Evolutionary conservation across 345 rosid species (phyloP).

Genomic region (Moringa oleifera): DNA sequence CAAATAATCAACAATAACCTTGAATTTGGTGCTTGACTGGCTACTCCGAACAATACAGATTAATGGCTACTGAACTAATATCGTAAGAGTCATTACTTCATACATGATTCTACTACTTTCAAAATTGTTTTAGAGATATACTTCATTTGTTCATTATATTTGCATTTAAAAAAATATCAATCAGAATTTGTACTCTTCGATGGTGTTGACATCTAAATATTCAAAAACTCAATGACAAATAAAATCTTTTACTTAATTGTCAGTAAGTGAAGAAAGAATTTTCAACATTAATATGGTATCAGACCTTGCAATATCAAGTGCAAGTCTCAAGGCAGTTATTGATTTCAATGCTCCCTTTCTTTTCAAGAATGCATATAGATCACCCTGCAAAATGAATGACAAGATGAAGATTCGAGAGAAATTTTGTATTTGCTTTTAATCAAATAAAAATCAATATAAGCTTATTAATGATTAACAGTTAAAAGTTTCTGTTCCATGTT

Average conservation of each 20-base stretch:
- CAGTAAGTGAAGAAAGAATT: neutral
- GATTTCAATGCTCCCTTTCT: slow-evolving; percentile 58
- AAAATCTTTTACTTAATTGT: neutral
- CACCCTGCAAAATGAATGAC: slow-evolving; percentile 49
- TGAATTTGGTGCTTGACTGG: neutral
- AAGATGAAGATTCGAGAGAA: slow-evolving; percentile 3
- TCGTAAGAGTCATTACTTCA: neutral
- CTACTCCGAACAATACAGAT: neutral
- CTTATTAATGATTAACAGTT: neutral
- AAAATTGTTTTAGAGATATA: neutral
- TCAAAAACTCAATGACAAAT: neutral
- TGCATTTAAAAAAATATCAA: too few relatives aligned
- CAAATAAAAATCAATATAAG: slow-evolving; percentile 1
- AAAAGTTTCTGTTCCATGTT: neutral
- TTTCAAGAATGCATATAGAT: slow-evolving; percentile 55
- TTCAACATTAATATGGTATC: slow-evolving; percentile 6
- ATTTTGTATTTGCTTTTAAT: neutral
- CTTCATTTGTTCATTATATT: too few relatives aligned
- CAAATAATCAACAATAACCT: neutral
- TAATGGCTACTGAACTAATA: neutral
- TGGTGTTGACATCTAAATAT: neutral
- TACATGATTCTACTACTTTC: neutral
- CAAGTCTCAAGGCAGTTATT: slow-evolving; percentile 55
- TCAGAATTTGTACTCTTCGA: too few relatives aligned
- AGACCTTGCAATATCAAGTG: slow-evolving; percentile 96